Evolutionary conservation across 805 yeast genomes (phyloP).

Genomic region (Spathaspora girioi): DNA sequence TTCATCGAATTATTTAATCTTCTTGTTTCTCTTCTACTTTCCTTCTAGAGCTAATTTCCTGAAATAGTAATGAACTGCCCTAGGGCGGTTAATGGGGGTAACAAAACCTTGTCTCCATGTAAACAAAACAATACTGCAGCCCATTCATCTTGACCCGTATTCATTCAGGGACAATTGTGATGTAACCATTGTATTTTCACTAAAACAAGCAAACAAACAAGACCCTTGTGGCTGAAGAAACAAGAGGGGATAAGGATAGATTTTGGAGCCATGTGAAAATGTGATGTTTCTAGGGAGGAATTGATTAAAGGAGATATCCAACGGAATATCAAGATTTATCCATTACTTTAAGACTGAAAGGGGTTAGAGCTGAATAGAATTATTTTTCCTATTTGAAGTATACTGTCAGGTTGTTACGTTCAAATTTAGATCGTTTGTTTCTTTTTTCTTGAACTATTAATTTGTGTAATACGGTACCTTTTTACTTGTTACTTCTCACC

Average conservation of each 20-base stretch:
- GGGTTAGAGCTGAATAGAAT: background rate
- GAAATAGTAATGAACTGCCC: background rate
- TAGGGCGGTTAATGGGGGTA: background rate
- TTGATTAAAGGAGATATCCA: background rate
- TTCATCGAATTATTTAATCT: background rate
- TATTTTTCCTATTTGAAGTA: too few relatives aligned
- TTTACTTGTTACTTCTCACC: background rate
- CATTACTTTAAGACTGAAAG: background rate
- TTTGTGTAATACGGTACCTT: background rate
- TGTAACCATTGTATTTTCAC: background rate
- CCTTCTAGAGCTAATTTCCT: background rate
- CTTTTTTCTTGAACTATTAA: background rate
- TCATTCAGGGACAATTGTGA: background rate
- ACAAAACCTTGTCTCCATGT: background rate
- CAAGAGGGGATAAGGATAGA: background rate
- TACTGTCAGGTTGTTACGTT: background rate
- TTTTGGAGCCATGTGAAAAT: background rate
- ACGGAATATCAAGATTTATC: background rate
- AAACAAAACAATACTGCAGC: background rate
- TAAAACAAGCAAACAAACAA: background rate
- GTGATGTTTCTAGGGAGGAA: background rate
- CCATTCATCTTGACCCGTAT: background rate
- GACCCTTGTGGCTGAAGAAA: background rate
- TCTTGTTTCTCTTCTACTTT: background rate
- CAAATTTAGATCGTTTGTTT: background rate